A percentile compares a stretch with the other conserved stretches of the same genome.
Conservation (phyloP, 805 yeast genomes). For the Candida verbasci region DNA sequence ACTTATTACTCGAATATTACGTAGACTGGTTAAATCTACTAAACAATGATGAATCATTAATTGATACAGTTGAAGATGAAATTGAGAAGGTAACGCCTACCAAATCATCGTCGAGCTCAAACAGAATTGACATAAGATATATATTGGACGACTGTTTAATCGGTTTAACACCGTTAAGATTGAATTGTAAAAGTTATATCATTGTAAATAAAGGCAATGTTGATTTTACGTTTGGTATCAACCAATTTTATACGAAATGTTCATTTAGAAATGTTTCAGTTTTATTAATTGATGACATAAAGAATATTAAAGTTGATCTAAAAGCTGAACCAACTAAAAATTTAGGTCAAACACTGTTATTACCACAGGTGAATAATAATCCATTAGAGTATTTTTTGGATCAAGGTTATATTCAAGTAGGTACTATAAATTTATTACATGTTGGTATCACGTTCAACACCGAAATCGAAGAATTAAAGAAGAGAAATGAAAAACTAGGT, state of each 20-base stretch:
- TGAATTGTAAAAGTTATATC: slow-evolving; percentile 51
- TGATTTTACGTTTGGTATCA: slow-evolving; percentile 37
- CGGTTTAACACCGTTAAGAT: slow-evolving; percentile 60
- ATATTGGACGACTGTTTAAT: slow-evolving; percentile 50
- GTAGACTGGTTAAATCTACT: slow-evolving; percentile 54
- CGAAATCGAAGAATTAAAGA: slow-evolving; percentile 16
- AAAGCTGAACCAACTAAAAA: neutral
- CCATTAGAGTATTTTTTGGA: slow-evolving; percentile 35
- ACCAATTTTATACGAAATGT: slow-evolving; percentile 33
- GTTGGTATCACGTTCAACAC: slow-evolving; percentile 28
- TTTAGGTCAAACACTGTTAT: neutral
- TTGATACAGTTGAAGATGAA: slow-evolving; percentile 11
- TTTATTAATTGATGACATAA: slow-evolving; percentile 60
- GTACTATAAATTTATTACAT: slow-evolving; percentile 36
- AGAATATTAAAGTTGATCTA: slow-evolving; percentile 8
- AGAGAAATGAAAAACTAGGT: slow-evolving; percentile 15
- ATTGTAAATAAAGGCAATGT: slow-evolving; percentile 51
- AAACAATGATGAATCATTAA: slow-evolving; percentile 9
- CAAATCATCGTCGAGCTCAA: slow-evolving; percentile 9
- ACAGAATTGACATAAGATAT: slow-evolving; percentile 25
- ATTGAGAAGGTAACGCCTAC: slow-evolving; percentile 10
- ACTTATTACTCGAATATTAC: slow-evolving; percentile 51
- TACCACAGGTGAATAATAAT: slow-evolving; percentile 12
- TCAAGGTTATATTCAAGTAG: slow-evolving; percentile 54
- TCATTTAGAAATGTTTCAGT: slow-evolving; percentile 48